phyloP scores from a whole-genome alignment of 441 rosid species.

The Cnidoscolus chayamansa region DNA sequence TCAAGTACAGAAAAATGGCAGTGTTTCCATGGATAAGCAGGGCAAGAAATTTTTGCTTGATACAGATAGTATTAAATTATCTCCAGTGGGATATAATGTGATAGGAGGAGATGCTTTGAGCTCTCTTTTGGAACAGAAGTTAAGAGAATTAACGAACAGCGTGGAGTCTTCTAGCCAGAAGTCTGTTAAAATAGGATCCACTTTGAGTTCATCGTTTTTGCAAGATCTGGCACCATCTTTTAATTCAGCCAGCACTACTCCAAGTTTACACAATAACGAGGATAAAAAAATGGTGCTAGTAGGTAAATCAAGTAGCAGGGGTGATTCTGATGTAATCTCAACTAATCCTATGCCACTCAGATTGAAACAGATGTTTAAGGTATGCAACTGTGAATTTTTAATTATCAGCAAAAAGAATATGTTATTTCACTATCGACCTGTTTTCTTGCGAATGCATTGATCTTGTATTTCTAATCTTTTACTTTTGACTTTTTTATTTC shows the following conservation, averaged over 20 bases:
- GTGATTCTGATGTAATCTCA: constrained; percentile 30
- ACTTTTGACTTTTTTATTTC: not conserved
- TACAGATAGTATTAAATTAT: constrained; percentile 41
- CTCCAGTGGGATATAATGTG: constrained; percentile 60
- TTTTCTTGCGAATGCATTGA: not conserved
- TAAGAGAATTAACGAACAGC: constrained; percentile 60
- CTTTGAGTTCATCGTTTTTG: constrained; percentile 35
- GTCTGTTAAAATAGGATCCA: constrained; percentile 37
- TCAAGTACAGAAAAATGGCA: constrained; percentile 27
- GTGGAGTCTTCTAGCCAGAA: constrained; percentile 54
- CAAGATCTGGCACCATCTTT: constrained; percentile 26
- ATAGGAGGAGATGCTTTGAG: constrained; percentile 81
- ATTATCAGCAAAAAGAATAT: not conserved
- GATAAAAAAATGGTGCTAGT: constrained; percentile 14
- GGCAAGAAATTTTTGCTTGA: constrained; percentile 52
- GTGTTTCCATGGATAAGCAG: constrained; percentile 28
- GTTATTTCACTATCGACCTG: not conserved
- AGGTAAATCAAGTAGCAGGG: constrained; percentile 27
- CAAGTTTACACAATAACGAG: constrained; percentile 24
- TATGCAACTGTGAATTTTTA: constrained; percentile 21
- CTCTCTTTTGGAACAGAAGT: constrained; percentile 79
- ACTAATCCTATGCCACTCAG: constrained; percentile 26
- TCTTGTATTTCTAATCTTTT: not conserved
- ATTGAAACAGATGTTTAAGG: constrained; percentile 50
- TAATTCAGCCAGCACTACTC: constrained; percentile 20